phyloP scores from a whole-genome alignment of 352 stramenopile species.

The Phytopythium litorale region DNA sequence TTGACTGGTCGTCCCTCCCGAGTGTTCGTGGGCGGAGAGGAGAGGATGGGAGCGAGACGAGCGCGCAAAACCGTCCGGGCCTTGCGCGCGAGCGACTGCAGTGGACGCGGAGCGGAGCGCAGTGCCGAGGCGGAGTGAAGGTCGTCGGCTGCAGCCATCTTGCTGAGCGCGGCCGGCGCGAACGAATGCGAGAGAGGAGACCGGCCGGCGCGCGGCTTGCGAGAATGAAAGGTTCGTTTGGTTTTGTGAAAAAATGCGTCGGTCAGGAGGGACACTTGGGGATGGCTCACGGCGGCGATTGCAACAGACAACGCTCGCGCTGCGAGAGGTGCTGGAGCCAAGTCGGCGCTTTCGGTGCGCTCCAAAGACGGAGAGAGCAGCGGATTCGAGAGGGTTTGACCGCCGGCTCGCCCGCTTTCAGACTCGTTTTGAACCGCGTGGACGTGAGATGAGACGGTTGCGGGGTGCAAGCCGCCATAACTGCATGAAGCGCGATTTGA shows the following conservation, averaged over 20 bases:
- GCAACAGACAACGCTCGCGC: not conserved
- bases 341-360: not conserved
- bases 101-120: not conserved
- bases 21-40: not conserved
- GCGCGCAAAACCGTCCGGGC: constrained; percentile 1
- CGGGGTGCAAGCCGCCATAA: not conserved
- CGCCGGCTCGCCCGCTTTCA: not conserved
- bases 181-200: constrained; percentile 2
- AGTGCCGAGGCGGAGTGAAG: not conserved
- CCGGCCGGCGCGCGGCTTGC: not conserved
- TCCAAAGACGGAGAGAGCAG: not conserved
- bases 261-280: not conserved
- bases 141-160: not conserved
- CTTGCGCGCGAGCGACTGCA: not conserved
- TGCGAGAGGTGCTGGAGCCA: not conserved
- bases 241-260: not conserved
- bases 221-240: constrained; percentile 4
- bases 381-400: not conserved
- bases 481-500: not conserved
- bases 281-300: not conserved
- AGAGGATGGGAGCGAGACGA: constrained; percentile 1
- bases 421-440: not conserved
- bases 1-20: not conserved
- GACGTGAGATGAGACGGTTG: not conserved
- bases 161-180: not conserved